Evolutionary conservation across 2,329 filamentous ascomycete genomes (phyloP).

Genomic region (Rutstroemia sp.): DNA sequence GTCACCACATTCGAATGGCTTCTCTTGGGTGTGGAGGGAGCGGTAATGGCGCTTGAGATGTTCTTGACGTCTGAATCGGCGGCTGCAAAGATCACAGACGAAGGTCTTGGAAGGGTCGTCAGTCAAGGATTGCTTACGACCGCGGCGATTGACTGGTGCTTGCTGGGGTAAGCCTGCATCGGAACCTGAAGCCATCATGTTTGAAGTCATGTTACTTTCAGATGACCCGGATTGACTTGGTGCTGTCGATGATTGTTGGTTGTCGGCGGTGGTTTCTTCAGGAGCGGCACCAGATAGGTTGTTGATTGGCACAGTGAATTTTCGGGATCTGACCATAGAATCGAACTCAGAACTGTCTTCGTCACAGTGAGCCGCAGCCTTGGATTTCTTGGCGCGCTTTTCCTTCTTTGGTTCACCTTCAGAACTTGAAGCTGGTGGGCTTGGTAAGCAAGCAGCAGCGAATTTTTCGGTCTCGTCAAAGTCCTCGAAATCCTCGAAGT

Average conservation of each 20-base stretch:
- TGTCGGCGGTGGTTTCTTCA: slow-evolving; percentile 24
- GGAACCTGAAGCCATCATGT: slow-evolving; percentile 35
- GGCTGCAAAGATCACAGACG: slow-evolving; percentile 91
- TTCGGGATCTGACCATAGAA: slow-evolving; percentile 29
- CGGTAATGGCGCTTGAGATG: slow-evolving; percentile 98
- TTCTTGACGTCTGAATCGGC: slow-evolving; percentile 95
- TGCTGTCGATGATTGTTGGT: slow-evolving; percentile 26
- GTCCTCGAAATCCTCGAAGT: slow-evolving; percentile 69
- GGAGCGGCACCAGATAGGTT: slow-evolving; percentile 22
- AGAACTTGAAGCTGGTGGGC: slow-evolving; percentile 48
- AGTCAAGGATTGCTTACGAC: slow-evolving; percentile 95
- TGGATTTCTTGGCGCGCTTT: slow-evolving; percentile 53
- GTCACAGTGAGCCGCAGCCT: slow-evolving; percentile 35
- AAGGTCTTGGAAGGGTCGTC: slow-evolving; percentile 99
- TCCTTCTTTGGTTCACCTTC: slow-evolving; percentile 42
- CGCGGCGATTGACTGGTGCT: slow-evolving; percentile 74
- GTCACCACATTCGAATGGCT: slow-evolving; percentile 95
- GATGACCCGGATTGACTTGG: slow-evolving; percentile 37
- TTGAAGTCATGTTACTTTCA: slow-evolving; percentile 33
- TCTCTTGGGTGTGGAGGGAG: slow-evolving; percentile 96
- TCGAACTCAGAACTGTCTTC: slow-evolving; percentile 31
- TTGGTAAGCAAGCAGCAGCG: slow-evolving; percentile 54
- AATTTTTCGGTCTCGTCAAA: slow-evolving; percentile 62
- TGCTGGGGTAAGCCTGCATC: slow-evolving; percentile 31
- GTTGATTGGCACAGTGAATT: slow-evolving; percentile 30